Percentiles rank a stretch among this genome's conserved stretches.
Evolutionary conservation across 2,329 filamentous ascomycete genomes (phyloP).

Genomic region (Passalora sequoiae): DNA sequence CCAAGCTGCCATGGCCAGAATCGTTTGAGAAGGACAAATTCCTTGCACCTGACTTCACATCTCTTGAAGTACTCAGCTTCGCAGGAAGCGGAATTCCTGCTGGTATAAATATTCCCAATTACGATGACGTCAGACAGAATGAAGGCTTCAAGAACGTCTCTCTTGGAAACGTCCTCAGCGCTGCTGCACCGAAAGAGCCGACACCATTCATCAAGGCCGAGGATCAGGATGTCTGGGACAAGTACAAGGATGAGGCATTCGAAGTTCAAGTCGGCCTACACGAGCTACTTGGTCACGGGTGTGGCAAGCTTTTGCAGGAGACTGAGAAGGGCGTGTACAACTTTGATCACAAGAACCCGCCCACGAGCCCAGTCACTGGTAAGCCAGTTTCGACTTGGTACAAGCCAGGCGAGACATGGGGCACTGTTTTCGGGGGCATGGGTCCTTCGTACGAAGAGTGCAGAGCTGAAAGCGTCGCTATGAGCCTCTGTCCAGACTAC

Average conservation of each 20-base stretch:
- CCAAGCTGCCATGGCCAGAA: constrained; percentile 77
- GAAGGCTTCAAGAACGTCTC: constrained; percentile 92
- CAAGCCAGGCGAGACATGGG: constrained; percentile 93
- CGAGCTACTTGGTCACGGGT: constrained; percentile 86
- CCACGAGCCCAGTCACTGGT: constrained; percentile 70
- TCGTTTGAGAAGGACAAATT: constrained; percentile 97
- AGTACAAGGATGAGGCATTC: constrained; percentile 80
- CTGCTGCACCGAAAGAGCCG: constrained; percentile 86
- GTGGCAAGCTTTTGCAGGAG: constrained; percentile 89
- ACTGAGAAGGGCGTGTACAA: constrained; percentile 77
- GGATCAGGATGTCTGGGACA: constrained; percentile 73
- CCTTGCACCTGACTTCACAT: constrained; percentile 90
- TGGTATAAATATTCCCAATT: constrained; percentile 52
- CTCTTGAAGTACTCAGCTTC: constrained; percentile 84
- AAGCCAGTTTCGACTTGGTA: constrained; percentile 83
- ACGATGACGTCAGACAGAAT: constrained; percentile 69
- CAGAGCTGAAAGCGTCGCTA: constrained; percentile 87
- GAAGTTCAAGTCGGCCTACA: constrained; percentile 95
- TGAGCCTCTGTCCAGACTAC: constrained; percentile 86
- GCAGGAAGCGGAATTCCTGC: constrained; percentile 58
- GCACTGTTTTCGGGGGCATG: constrained; percentile 78
- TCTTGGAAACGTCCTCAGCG: constrained; percentile 84
- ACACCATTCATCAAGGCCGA: constrained; percentile 75
- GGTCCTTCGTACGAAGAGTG: constrained; percentile 92
- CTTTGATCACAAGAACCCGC: constrained; percentile 78